A percentile compares a stretch with the other conserved stretches of the same genome.
These are phyloP conservation scores for Austroboletus eburneus DNA, from an alignment of 768 basidiomycete species.

Conservation along the genomic window DNA sequence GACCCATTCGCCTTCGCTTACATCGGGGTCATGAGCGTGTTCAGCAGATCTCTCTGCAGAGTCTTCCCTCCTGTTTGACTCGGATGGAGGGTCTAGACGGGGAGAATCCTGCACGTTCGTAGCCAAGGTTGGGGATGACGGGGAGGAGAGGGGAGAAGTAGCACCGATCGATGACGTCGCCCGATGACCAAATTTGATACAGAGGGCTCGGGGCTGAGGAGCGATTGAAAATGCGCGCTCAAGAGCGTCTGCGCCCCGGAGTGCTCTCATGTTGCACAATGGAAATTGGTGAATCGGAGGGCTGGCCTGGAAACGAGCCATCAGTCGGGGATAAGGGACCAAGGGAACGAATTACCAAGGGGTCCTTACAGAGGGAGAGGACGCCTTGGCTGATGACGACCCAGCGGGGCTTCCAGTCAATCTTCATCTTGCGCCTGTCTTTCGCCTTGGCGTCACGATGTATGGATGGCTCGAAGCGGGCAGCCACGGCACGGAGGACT, in stretches of 20 bases:
- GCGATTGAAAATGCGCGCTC: constrained; percentile 23
- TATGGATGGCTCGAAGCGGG: constrained; percentile 25
- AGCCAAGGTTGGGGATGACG: constrained; percentile 22
- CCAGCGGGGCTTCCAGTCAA: constrained; percentile 65
- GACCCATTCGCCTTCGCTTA: constrained; percentile 42
- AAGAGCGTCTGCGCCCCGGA: constrained; percentile 46
- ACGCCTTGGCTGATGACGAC: constrained; percentile 55
- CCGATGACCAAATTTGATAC: constrained; percentile 35
- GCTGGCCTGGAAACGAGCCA: constrained; percentile 31
- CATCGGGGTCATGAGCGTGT: not conserved
- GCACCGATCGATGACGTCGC: not conserved
- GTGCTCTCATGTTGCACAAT: constrained; percentile 37
- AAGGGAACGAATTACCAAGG: constrained; percentile 39
- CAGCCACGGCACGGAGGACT: constrained; percentile 41
- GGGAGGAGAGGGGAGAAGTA: constrained; percentile 17
- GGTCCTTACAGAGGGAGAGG: constrained; percentile 51
- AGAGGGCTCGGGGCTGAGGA: constrained; percentile 33
- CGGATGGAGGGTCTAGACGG: not conserved
- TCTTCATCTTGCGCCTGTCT: constrained; percentile 31
- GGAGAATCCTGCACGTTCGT: not conserved
- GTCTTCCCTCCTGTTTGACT: constrained; percentile 3
- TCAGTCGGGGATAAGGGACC: constrained; percentile 4
- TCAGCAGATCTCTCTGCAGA: not conserved
- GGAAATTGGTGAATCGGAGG: constrained; percentile 38
- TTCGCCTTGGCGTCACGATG: constrained; percentile 8